These are phyloP conservation scores for Pichia scutulata DNA, from an alignment of 805 yeast species.

Conservation along the genomic window DNA sequence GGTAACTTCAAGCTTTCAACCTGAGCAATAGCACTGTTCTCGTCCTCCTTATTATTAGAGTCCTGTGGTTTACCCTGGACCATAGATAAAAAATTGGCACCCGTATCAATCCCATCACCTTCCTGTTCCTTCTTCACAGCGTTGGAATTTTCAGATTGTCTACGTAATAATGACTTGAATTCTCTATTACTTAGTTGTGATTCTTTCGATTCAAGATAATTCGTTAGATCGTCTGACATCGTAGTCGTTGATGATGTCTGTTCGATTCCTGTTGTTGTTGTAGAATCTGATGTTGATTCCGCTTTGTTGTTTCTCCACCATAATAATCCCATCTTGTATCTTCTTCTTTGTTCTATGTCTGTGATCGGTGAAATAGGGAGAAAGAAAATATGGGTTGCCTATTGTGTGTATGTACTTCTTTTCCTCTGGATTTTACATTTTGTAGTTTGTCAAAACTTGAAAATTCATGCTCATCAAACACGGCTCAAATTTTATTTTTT, in stretches of 20 bases:
- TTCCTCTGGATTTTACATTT: too few species aligned
- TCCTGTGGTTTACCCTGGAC: not conserved
- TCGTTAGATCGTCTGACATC: conserved; percentile 21
- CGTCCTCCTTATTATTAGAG: not conserved
- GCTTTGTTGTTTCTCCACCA: conserved; percentile 8
- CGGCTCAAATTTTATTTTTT: not conserved
- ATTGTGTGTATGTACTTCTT: too few species aligned
- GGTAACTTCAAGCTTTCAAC: conserved; percentile 8
- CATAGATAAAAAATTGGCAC: conserved; percentile 1
- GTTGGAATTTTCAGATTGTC: conserved; percentile 9
- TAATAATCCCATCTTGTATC: conserved; percentile 13
- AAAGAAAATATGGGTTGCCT: not conserved
- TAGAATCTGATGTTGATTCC: not conserved
- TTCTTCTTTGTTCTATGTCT: too few species aligned
- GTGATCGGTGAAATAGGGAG: not conserved
- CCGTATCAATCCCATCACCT: not conserved
- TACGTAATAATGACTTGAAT: conserved; percentile 20
- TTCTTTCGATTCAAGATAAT: conserved; percentile 21
- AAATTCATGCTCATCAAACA: too few species aligned
- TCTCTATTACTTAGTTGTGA: conserved; percentile 26
- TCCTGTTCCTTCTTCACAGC: conserved; percentile 2
- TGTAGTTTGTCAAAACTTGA: too few species aligned
- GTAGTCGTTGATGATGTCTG: not conserved
- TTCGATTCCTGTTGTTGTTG: not conserved
- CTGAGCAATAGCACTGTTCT: not conserved